These are phyloP conservation scores for Jacaranda copaia DNA, from an alignment of 257 asterid species.

Conservation along the genomic window DNA sequence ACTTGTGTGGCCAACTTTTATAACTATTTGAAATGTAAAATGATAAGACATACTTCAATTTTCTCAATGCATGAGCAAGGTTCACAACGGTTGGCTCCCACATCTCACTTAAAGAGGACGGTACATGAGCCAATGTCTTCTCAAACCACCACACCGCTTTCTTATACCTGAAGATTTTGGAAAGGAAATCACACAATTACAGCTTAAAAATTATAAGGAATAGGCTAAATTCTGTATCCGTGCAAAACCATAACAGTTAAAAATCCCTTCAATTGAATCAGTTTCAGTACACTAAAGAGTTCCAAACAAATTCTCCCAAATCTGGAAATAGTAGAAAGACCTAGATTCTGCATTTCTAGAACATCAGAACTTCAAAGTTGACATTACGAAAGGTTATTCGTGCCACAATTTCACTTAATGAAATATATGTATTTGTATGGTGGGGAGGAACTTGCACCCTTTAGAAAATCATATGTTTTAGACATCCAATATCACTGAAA, in stretches of 20 bases:
- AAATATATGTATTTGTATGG: no score
- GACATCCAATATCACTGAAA: no score
- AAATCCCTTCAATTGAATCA: background rate
- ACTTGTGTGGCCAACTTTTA: background rate
- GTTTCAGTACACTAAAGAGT: background rate
- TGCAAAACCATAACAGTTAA: no score
- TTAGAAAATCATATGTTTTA: no score
- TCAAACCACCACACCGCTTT: conserved; percentile 94
- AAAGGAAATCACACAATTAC: conserved; percentile 13
- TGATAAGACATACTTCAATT: conserved; percentile 63
- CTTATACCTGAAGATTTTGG: conserved; percentile 65
- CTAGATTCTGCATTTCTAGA: background rate
- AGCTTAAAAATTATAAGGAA: background rate
- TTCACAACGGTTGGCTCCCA: conserved; percentile 99
- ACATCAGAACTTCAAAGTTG: no score
- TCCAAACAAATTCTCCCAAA: background rate
- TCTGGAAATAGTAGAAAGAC: background rate
- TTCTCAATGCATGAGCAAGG: conserved; percentile 95
- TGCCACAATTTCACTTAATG: no score
- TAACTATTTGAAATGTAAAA: background rate
- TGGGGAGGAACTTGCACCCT: no score
- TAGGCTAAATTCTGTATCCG: no score
- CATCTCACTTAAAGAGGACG: conserved; percentile 87
- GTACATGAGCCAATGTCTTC: conserved; percentile 79
- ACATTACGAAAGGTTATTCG: no score